A percentile compares a stretch with the other conserved stretches of the same genome.
Conservation (phyloP, 2,329 filamentous ascomycete genomes). For the Xylariaceae sp. region DNA sequence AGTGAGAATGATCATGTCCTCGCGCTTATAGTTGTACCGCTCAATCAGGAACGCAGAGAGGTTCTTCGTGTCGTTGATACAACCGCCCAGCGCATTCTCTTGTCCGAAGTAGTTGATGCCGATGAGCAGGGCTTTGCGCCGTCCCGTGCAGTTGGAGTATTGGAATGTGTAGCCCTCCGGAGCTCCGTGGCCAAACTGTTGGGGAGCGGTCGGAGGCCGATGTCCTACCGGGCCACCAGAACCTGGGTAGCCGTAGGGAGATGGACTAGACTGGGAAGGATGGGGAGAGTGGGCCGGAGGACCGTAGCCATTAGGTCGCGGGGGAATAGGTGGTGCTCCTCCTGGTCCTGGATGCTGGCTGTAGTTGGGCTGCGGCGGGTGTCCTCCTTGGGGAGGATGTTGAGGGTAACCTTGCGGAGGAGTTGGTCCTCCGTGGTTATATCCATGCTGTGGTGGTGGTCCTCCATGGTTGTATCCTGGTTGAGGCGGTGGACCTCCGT, state of each 20-base stretch:
- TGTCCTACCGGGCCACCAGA: slow-evolving; percentile 30
- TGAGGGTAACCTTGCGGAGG: slow-evolving; percentile 21
- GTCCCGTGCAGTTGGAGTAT: slow-evolving; percentile 69
- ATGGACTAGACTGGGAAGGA: slow-evolving; percentile 40
- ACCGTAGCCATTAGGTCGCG: slow-evolving; percentile 14
- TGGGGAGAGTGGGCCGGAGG: slow-evolving; percentile 35
- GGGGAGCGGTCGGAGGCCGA: slow-evolving; percentile 39
- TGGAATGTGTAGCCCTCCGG: slow-evolving; percentile 66
- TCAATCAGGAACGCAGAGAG: slow-evolving; percentile 66
- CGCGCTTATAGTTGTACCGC: slow-evolving; percentile 64
- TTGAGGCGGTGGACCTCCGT: slow-evolving; percentile 8
- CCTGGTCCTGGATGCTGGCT: not conserved
- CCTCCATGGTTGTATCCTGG: not conserved
- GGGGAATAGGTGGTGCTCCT: slow-evolving; percentile 17
- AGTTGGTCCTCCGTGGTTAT: not conserved
- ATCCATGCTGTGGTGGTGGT: not conserved
- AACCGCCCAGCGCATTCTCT: slow-evolving; percentile 65
- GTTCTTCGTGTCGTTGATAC: slow-evolving; percentile 78
- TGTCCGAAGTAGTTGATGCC: slow-evolving; percentile 79
- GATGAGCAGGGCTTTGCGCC: slow-evolving; percentile 68
- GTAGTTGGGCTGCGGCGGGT: slow-evolving; percentile 18
- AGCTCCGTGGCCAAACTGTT: slow-evolving; percentile 62
- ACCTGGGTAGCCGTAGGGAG: slow-evolving; percentile 44
- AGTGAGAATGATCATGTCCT: slow-evolving; percentile 75
- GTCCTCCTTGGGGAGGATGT: slow-evolving; percentile 28